Evolutionary conservation across 768 basidiomycete genomes (phyloP), one percentile per base, ranked within the genome.

Genomic region (Peribolospora kevripleyi): DNA sequence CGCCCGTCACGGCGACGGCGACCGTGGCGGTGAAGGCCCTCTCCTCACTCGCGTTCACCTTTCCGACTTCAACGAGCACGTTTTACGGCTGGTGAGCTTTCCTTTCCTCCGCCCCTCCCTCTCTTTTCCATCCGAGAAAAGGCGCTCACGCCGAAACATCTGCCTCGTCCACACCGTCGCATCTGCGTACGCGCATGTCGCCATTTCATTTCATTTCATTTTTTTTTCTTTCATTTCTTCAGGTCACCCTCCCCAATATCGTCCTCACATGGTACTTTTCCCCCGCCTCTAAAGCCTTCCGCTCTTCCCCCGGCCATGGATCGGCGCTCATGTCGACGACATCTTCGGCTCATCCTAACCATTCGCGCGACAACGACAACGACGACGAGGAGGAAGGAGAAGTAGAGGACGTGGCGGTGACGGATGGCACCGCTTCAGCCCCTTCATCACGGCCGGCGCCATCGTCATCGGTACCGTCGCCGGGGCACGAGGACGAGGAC

Each of bases 231-330:
- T 70, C 40, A 60, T 61, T 56, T 40, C 42, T 46, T 40, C 51
- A 65, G 61, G 60, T 67, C 14, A 84, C 84, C 0, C 68, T 82
- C 13, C 82, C 84, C 3, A 88, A 88, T 62, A 62, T 86, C 52
- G 61, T 88, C 37, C 70, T 87, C 36, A 70, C 78, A 48, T 87
- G 84, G 84, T 86, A 84, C 81, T 72, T 10, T 38, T 46, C 47
- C 40, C 14, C 37, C 49, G 52, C 58, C 60, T 10, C 47, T 37
- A 6, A 8, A 2, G 38, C 53, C n/a, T 10, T 36, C n/a, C 6
- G 6, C 36, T 25, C 6, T 6, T 25, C 7, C 14, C 11, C 25
- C 13, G 40, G n/a, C 48, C 52, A 25, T 25, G 25, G 25, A 25
- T 25, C 25, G 25, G 25, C 25, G 25, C 25, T 25, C 25, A 25